Conservation (phyloP, 495 filamentous ascomycete species). For the Aspergillus wentii region DNA sequence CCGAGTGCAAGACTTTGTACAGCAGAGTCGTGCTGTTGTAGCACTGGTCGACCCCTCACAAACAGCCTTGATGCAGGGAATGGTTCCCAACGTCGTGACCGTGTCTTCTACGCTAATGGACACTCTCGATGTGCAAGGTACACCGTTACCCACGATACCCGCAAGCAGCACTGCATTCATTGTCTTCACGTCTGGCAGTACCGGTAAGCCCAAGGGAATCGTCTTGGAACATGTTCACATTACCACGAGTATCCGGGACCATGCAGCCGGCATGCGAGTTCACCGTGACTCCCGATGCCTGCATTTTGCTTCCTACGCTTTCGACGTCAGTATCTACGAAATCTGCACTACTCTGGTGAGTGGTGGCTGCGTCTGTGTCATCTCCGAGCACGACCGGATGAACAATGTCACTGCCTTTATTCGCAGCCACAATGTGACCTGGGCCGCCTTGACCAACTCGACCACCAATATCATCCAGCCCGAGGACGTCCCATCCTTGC, state of each 20-base stretch:
- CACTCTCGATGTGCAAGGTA: conserved; percentile 2
- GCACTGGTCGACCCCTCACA: conserved; percentile 32
- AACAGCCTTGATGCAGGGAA: not conserved
- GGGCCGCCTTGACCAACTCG: conserved; percentile 23
- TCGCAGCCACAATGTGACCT: conserved; percentile 16
- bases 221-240: conserved; percentile 27
- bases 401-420: conserved; percentile 16
- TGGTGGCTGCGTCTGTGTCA: conserved; percentile 32
- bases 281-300: conserved; percentile 40
- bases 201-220: conserved; percentile 42
- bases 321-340: conserved; percentile 25
- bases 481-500: conserved; percentile 22
- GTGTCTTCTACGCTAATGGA: conserved; percentile 4
- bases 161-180: conserved; percentile 33
- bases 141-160: conserved; percentile 3
- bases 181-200: conserved; percentile 50
- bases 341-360: conserved; percentile 22
- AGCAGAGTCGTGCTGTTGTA: conserved; percentile 27
- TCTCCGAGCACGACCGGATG: conserved; percentile 20
- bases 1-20: conserved; percentile 27
- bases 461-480: conserved; percentile 25
- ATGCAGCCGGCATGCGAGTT: conserved; percentile 35
- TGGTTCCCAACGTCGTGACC: conserved; percentile 1
- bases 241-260: conserved; percentile 22
- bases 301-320: conserved; percentile 45